Percentiles rank a stretch among this genome's conserved stretches.
Evolutionary conservation across 2,329 filamentous ascomycete genomes (phyloP).

Genomic region (Basipetospora chlamydospora): DNA sequence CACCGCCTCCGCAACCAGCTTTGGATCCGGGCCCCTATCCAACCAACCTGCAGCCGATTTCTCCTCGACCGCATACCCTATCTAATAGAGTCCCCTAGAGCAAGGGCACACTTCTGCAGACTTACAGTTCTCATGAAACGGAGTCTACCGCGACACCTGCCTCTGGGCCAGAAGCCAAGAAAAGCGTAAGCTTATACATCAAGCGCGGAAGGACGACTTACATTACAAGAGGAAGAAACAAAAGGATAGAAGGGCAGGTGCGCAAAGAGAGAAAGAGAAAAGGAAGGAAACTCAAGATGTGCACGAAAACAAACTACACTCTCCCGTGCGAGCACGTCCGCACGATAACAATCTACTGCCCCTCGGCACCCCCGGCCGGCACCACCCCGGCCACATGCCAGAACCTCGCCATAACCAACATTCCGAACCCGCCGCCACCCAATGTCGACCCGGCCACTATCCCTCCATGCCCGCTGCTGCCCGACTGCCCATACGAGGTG

Average conservation of each 20-base stretch:
- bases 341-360: constrained; percentile 28
- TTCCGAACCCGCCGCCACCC: constrained; percentile 32
- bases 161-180: no score
- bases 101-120: no score
- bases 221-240: no score
- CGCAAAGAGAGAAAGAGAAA: not conserved
- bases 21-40: no score
- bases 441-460: constrained; percentile 19
- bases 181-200: no score
- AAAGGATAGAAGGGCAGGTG: not conserved
- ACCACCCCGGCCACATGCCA: constrained; percentile 23
- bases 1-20: no score
- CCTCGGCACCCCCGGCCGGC: constrained; percentile 7
- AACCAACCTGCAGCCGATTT: no score
- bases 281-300: constrained; percentile 20
- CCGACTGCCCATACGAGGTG: constrained; percentile 33
- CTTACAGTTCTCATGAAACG: no score
- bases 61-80: no score
- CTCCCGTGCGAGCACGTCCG: constrained; percentile 36
- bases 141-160: no score
- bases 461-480: constrained; percentile 28
- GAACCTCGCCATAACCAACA: constrained; percentile 25
- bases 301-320: constrained; percentile 33
- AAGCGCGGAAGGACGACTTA: no score
- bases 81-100: no score